phyloP scores from a whole-genome alignment of 2,329 filamentous ascomycete genomes.

The Pseudopyricularia javanii region DNA sequence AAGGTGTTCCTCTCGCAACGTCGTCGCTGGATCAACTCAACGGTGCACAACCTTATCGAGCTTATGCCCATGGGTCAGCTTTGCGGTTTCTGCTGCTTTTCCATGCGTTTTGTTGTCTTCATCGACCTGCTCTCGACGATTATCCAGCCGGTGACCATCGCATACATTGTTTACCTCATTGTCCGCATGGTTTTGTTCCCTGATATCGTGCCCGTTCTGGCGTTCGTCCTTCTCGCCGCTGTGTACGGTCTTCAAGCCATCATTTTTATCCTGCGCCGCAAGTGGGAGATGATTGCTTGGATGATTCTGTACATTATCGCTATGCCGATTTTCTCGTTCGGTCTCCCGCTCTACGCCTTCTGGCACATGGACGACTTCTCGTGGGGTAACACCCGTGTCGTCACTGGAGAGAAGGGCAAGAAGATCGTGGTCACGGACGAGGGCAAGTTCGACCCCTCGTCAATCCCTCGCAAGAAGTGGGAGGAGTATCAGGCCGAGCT shows the following conservation, averaged over 20 bases:
- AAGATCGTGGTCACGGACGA: slow-evolving; percentile 92
- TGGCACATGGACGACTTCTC: slow-evolving; percentile 99
- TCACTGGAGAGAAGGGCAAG: slow-evolving; percentile 85
- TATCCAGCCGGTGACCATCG: slow-evolving; percentile 81
- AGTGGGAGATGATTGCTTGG: slow-evolving; percentile 99
- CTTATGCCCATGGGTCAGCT: slow-evolving; percentile 87
- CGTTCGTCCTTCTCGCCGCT: slow-evolving; percentile 83
- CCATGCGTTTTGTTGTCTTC: slow-evolving; percentile 97
- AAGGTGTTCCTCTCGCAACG: slow-evolving; percentile 91
- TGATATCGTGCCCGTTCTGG: slow-evolving; percentile 62
- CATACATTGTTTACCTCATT: slow-evolving; percentile 83
- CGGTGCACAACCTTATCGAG: slow-evolving; percentile 93
- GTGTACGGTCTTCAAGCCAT: slow-evolving; percentile 95
- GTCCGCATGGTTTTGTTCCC: slow-evolving; percentile 53
- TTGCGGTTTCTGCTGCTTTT: slow-evolving; percentile 99
- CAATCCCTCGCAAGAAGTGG: slow-evolving; percentile 97
- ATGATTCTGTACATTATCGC: slow-evolving; percentile 93
- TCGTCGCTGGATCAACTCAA: slow-evolving; percentile 99
- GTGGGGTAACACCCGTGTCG: slow-evolving; percentile 97
- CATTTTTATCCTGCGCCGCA: slow-evolving; percentile 90
- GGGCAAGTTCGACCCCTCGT: slow-evolving; percentile 89
- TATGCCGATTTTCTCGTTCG: slow-evolving; percentile 84
- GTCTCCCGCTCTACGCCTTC: slow-evolving; percentile 84
- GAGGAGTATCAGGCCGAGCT: slow-evolving; percentile 97
- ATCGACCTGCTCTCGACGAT: slow-evolving; percentile 85